phyloP scores from a whole-genome alignment of 2,329 filamentous ascomycete species.

The Alternaria infectoria region DNA sequence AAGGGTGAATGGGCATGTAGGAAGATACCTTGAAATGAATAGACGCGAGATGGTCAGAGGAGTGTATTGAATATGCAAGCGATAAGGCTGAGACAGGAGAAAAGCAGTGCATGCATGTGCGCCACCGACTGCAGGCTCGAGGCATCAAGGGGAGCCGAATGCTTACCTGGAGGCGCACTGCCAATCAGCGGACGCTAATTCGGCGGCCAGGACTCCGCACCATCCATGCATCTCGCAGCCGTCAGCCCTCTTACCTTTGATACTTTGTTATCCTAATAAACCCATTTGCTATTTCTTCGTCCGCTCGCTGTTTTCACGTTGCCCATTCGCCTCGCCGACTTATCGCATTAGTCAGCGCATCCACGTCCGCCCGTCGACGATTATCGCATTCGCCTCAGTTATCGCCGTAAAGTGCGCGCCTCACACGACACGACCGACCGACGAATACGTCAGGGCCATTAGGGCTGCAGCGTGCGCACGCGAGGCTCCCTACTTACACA shows the following conservation, averaged over 20 bases:
- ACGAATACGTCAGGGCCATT: background rate
- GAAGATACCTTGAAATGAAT: slow-evolving; percentile 1
- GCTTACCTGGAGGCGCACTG: background rate
- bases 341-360: background rate
- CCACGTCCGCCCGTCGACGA: background rate
- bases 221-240: background rate
- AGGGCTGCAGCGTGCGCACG: slow-evolving; percentile 12
- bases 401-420: slow-evolving; percentile 1
- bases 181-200: slow-evolving; percentile 3
- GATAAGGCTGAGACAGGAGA: slow-evolving; percentile 11
- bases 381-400: background rate
- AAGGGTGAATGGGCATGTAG: background rate
- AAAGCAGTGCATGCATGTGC: background rate
- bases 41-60: background rate
- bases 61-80: background rate
- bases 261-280: slow-evolving; percentile 6
- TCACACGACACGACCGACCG: slow-evolving; percentile 1
- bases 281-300: slow-evolving; percentile 9
- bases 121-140: slow-evolving; percentile 4
- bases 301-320: slow-evolving; percentile 3
- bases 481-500: slow-evolving; percentile 7
- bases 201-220: slow-evolving; percentile 14
- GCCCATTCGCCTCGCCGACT: background rate
- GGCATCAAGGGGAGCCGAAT: background rate
- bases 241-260: slow-evolving; percentile 2